These are phyloP conservation scores for Gossypium longicalyx DNA, from an alignment of 345 rosid species.

Conservation along the genomic window DNA sequence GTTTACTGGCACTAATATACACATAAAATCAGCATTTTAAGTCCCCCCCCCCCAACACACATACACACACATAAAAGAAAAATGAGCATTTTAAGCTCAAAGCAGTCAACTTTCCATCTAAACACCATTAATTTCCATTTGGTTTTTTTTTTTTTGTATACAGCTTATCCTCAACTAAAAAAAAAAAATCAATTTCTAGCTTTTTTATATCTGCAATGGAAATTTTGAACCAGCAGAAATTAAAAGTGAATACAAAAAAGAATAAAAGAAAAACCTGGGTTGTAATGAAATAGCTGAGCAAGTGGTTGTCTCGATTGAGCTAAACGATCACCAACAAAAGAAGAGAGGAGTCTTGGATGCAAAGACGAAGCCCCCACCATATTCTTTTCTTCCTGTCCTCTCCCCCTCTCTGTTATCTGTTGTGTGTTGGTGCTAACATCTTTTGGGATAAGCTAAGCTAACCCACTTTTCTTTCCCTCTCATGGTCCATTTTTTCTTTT, in stretches of 20 bases:
- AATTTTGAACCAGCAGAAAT: neutral
- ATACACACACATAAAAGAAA: neutral
- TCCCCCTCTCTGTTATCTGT: slow-evolving; percentile 21
- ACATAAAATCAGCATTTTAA: neutral
- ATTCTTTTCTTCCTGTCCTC: neutral
- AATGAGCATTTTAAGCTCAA: neutral
- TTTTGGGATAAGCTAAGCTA: neutral
- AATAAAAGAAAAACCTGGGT: slow-evolving; percentile 36
- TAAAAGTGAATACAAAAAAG: neutral
- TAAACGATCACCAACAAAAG: slow-evolving; percentile 48
- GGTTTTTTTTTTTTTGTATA: slow-evolving; percentile 1
- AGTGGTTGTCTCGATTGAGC: slow-evolving; percentile 48
- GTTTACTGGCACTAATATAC: neutral
- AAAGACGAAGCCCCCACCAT: slow-evolving; percentile 58
- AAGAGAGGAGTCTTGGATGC: slow-evolving; percentile 61
- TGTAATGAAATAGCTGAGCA: slow-evolving; percentile 35
- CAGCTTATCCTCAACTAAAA: neutral
- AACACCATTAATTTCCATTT: neutral
- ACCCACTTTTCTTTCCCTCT: neutral
- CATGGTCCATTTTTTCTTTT: neutral
- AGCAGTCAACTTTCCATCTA: neutral
- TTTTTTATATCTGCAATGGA: neutral
- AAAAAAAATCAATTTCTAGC: neutral
- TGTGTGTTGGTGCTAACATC: neutral
- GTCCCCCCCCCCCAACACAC: too few relatives aligned